Base-by-base conservation (phyloP, 768 basidiomycete genomes). In the Tulasnella sp. region DNA sequence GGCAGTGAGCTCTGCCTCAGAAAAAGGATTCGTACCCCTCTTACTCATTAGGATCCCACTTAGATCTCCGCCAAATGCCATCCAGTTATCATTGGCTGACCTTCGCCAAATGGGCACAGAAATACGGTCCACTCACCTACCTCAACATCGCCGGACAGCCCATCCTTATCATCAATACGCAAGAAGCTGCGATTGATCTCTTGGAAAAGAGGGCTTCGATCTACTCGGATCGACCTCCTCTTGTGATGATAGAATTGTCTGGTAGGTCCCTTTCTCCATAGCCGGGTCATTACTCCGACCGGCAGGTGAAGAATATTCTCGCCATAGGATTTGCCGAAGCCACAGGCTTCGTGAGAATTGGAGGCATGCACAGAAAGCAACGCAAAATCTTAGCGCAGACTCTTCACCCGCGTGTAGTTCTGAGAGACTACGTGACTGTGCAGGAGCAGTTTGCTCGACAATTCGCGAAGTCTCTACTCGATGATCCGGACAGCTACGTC, bases 121-220 rank as follows among this genome's bases (percentile, higher is more conserved):
- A 56, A 30, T 60, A 60, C 45, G 59, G 59, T 43, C 43, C 42
- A 1, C 11, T 64, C n/a, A 42, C 46, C 27, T 65, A 24, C 56
- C 25, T 59, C 11, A 45, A 27, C 24, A 34, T 59, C 19, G 44
- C 51, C 29, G 38, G 59, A 7, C 53, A 45, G 15, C 65, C 66
- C 49, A 55, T 65, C 15, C 38, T 71, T 21, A 48, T 71, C 11
- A 45, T 71, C 42, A 73, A 73, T 62, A 67, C 65, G 24, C 65
- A 66, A 45, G 65, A 65, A 49, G 64, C 67, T 17, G 71, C 68
- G 1, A 53, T 46, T 5, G 76, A 78, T 9, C 65, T 78, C 9
- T 64, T 76, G 15, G 72, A 74, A 19, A 70, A 70, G 41, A 69
- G 71, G 15, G 63, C 63, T 24, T 49, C 38, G 11, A 65, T 68